These are phyloP conservation scores for Penicillium lagena DNA, from an alignment of 495 filamentous ascomycete genomes.

Conservation along the genomic window DNA sequence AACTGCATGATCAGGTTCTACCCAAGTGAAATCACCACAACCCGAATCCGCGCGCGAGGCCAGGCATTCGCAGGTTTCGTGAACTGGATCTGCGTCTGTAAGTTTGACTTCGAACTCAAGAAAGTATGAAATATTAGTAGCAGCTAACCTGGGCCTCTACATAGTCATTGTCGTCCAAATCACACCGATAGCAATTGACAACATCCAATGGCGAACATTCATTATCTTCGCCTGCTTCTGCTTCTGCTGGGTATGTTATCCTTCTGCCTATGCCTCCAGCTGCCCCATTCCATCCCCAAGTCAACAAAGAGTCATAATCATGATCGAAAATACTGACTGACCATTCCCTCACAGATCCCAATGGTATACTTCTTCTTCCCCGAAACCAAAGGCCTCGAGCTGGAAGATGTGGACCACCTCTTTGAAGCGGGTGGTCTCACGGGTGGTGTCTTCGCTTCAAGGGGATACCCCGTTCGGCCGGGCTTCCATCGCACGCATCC, in stretches of 20 bases:
- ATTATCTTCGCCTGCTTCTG: slow-evolving; percentile 52
- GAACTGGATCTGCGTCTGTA: slow-evolving; percentile 45
- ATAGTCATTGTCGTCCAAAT: slow-evolving; percentile 49
- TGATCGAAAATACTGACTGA: slow-evolving; percentile 14
- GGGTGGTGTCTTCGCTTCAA: slow-evolving; percentile 26
- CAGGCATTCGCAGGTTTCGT: slow-evolving; percentile 33
- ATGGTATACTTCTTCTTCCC: slow-evolving; percentile 62
- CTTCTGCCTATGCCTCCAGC: too few relatives aligned
- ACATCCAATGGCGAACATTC: slow-evolving; percentile 56
- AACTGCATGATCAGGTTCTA: slow-evolving; percentile 52
- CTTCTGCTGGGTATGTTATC: slow-evolving; percentile 15
- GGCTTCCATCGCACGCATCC: slow-evolving; percentile 10
- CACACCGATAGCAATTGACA: slow-evolving; percentile 54
- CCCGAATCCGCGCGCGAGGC: slow-evolving; percentile 27
- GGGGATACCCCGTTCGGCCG: slow-evolving; percentile 15
- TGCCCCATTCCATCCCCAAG: too few relatives aligned
- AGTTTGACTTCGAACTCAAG: not conserved
- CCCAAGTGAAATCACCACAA: slow-evolving; percentile 56
- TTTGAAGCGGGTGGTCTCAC: slow-evolving; percentile 29
- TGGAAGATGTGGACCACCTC: slow-evolving; percentile 71
- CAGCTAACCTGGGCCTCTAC: not conserved
- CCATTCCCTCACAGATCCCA: slow-evolving; percentile 41
- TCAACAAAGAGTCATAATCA: too few relatives aligned
- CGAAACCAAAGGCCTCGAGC: slow-evolving; percentile 57
- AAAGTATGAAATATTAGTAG: too few relatives aligned